Evolutionary conservation across 352 stramenopile species (phyloP).

Genomic region (Blastocystis sp.): DNA sequence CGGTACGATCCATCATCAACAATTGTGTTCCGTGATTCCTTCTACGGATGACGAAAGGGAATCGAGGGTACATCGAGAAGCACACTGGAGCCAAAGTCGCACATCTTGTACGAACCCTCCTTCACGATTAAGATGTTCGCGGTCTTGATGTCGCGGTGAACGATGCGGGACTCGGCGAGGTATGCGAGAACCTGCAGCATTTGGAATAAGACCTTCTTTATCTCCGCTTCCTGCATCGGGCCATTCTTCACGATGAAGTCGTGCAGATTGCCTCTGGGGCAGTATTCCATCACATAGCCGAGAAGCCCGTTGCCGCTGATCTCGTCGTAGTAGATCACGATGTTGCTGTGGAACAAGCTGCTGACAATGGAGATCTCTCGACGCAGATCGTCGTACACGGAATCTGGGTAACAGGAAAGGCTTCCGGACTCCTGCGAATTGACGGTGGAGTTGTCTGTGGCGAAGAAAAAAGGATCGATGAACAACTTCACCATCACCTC

Average conservation of each 20-base stretch:
- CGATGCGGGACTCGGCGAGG: neutral
- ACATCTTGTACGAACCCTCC: conserved; percentile 16
- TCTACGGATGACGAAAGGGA: neutral
- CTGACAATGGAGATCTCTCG: conserved; percentile 8
- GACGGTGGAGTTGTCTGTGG: neutral
- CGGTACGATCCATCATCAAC: conserved; percentile 15
- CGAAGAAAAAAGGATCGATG: neutral
- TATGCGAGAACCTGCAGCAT: conserved; percentile 40
- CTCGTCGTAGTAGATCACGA: conserved; percentile 48
- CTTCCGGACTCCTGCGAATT: neutral
- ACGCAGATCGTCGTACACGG: neutral
- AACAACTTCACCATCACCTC: conserved; percentile 27
- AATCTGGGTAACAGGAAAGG: neutral
- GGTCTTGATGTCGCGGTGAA: conserved; percentile 52
- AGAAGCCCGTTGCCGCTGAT: neutral
- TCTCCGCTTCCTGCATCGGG: neutral
- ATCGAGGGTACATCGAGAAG: neutral
- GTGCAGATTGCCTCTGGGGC: conserved; percentile 20
- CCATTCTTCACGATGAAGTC: conserved; percentile 11
- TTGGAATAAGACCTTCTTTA: conserved; percentile 13
- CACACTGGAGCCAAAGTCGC: conserved; percentile 32
- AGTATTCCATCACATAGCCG: conserved; percentile 54
- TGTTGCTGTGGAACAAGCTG: conserved; percentile 18
- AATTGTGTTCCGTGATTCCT: conserved; percentile 16
- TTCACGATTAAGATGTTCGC: conserved; percentile 58